A percentile compares a stretch with the other conserved stretches of the same genome.
phyloP scores from a whole-genome alignment of 345 rosid genomes.

The Salix brachista region DNA sequence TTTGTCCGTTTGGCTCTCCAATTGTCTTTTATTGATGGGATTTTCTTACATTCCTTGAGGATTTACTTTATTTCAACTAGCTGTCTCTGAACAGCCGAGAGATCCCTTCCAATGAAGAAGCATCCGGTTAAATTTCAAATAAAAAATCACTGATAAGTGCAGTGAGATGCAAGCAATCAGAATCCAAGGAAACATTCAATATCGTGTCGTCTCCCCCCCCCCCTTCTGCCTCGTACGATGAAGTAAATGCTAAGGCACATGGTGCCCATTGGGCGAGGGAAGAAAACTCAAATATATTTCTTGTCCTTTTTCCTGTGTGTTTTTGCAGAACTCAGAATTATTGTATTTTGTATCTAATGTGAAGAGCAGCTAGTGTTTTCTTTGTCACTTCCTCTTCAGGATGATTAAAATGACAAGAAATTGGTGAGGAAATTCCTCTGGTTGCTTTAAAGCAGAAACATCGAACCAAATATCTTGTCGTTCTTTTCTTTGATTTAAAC shows the following conservation, averaged over 20 bases:
- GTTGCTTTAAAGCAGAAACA: background rate
- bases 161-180: background rate
- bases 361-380: background rate
- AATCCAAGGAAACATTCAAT: background rate
- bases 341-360: background rate
- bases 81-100: background rate
- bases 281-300: background rate
- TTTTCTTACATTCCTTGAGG: background rate
- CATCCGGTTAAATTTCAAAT: background rate
- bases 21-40: background rate
- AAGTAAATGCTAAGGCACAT: conserved; percentile 21
- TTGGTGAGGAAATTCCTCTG: background rate
- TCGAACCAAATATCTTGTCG: background rate
- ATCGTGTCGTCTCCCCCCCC: too few species aligned
- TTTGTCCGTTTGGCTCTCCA: background rate
- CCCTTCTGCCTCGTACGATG: background rate
- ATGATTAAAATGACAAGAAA: background rate
- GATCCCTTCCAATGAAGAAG: background rate
- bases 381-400: background rate
- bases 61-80: background rate
- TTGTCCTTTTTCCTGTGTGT: background rate
- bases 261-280: conserved; percentile 24
- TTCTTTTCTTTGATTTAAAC: background rate
- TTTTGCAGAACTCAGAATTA: background rate
- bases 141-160: background rate